Percentiles rank a stretch among this genome's conserved stretches.
phyloP scores from a whole-genome alignment of 176 grass and related monocot species.

The Bothriochloa decipiens region DNA sequence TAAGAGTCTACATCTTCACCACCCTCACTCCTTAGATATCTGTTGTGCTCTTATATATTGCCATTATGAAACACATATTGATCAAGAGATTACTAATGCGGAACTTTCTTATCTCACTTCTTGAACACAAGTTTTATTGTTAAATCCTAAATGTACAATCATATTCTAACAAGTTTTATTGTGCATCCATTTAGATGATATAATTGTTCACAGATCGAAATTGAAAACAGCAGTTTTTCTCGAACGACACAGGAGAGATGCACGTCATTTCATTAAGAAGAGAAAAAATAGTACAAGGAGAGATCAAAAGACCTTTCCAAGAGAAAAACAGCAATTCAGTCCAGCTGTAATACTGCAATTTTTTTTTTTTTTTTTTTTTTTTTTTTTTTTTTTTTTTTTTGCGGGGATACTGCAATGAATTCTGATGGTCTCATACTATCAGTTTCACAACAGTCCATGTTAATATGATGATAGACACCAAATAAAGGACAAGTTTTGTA shows the following conservation, averaged over 20 bases:
- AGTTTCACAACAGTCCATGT: neutral
- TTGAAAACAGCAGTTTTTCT: neutral
- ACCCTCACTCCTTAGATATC: neutral
- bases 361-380: no score
- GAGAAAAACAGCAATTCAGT: neutral
- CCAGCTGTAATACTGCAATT: neutral
- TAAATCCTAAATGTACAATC: neutral
- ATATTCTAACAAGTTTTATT: neutral
- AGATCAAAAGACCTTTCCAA: neutral
- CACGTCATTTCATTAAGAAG: neutral
- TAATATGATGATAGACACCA: constrained; percentile 1
- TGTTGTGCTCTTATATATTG: neutral
- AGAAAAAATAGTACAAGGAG: neutral
- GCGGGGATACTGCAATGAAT: constrained; percentile 13
- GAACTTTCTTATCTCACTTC: neutral
- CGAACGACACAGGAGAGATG: neutral
- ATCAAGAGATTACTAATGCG: constrained; percentile 1
- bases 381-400: no score
- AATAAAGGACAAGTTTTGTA: neutral
- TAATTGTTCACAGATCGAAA: neutral
- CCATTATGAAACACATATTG: constrained; percentile 13
- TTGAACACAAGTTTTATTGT: constrained; percentile 13
- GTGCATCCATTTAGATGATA: neutral
- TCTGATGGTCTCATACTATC: neutral
- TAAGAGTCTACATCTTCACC: constrained; percentile 48